Percentiles rank a stretch among this genome's conserved stretches.
Evolutionary conservation across 768 basidiomycete species (phyloP).

Genomic region (Tephrocybe rancida): DNA sequence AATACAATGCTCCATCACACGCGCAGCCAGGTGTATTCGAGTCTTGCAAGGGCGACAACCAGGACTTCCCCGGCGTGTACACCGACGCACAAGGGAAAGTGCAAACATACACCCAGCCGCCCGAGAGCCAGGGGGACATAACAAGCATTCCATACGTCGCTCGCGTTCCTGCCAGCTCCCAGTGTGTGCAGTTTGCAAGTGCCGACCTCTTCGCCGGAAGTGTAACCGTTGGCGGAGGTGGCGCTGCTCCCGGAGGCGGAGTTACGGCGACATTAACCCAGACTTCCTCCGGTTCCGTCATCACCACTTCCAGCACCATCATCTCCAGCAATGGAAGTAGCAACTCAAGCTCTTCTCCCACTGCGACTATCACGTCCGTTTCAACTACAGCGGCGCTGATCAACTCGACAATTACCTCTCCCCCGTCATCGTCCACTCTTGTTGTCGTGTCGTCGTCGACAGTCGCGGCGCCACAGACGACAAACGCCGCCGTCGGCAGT

Average conservation of each 20-base stretch:
- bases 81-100: conserved; percentile 35
- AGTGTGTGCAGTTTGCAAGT: conserved; percentile 33
- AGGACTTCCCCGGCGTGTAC: conserved; percentile 46
- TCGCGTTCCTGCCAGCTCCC: conserved; percentile 36
- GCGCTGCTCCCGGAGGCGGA: not conserved
- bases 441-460: not conserved
- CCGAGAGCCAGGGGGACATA: conserved; percentile 37
- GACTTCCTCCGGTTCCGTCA: not conserved
- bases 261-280: not conserved
- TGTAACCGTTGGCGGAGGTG: conserved; percentile 10
- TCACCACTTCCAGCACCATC: not conserved
- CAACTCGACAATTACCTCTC: not conserved
- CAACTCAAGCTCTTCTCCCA: not conserved
- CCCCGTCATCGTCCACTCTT: not conserved
- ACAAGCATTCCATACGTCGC: conserved; percentile 39
- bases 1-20: conserved; percentile 65
- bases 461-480: not conserved
- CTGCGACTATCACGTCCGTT: not conserved
- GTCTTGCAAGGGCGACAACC: conserved; percentile 65
- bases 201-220: conserved; percentile 29
- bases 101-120: conserved; percentile 40
- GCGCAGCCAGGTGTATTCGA: conserved; percentile 63
- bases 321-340: not conserved
- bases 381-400: not conserved
- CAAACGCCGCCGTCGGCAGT: not conserved